Conservation (phyloP, 495 filamentous ascomycete species). For the Aspergillus bertholletiae region DNA sequence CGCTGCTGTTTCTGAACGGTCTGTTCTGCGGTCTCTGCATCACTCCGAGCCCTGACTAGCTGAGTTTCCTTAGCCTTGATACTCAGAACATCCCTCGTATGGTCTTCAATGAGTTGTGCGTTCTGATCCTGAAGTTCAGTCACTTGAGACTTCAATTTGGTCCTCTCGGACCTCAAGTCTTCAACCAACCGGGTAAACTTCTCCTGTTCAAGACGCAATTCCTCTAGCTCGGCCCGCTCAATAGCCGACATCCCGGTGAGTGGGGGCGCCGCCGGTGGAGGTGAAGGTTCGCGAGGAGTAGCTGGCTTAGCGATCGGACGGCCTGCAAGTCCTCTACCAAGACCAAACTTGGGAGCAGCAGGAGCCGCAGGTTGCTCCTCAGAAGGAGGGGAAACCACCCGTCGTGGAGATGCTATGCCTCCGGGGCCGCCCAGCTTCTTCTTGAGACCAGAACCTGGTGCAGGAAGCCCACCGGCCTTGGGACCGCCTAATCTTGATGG, state of each 20-base stretch:
- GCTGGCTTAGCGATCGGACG: conserved; percentile 81
- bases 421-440: conserved; percentile 63
- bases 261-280: conserved; percentile 44
- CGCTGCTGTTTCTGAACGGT: conserved; percentile 76
- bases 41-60: conserved; percentile 82
- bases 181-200: conserved; percentile 65
- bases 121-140: conserved; percentile 92
- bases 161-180: conserved; percentile 71
- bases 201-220: conserved; percentile 79
- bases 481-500: conserved; percentile 60
- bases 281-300: conserved; percentile 36
- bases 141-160: conserved; percentile 71
- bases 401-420: conserved; percentile 59
- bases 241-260: conserved; percentile 61
- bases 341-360: conserved; percentile 60
- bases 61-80: conserved; percentile 99
- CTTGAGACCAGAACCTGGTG: conserved; percentile 62
- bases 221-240: conserved; percentile 86
- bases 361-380: conserved; percentile 57
- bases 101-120: conserved; percentile 94
- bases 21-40: conserved; percentile 84
- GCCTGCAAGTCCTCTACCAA: conserved; percentile 75
- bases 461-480: conserved; percentile 59
- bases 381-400: conserved; percentile 47
- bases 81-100: conserved; percentile 89